Evolutionary conservation across 2,329 filamentous ascomycete genomes (phyloP).

Genomic region (Byssothecium circinans): DNA sequence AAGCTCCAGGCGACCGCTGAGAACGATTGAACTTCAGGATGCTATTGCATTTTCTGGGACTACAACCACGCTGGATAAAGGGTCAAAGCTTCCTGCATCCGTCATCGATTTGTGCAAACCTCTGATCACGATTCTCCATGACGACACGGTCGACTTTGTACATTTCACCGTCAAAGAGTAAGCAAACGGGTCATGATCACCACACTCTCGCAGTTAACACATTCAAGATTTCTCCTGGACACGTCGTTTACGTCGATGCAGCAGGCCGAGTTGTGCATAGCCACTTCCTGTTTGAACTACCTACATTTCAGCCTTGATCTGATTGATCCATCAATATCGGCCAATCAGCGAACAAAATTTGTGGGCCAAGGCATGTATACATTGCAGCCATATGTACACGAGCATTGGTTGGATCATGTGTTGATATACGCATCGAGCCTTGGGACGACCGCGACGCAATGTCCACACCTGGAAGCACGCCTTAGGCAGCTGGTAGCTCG

Average conservation of each 20-base stretch:
- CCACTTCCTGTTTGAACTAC: constrained; percentile 2
- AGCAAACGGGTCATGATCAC: neutral
- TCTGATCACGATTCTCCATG: constrained; percentile 13
- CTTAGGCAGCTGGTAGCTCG: too few relatives aligned
- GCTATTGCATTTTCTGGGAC: neutral
- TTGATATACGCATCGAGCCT: neutral
- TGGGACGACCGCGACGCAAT: too few relatives aligned
- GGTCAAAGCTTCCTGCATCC: constrained; percentile 2
- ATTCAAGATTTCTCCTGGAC: constrained; percentile 1
- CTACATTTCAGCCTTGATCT: constrained; percentile 2
- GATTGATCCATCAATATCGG: neutral
- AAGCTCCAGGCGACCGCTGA: constrained; percentile 8
- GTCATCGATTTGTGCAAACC: constrained; percentile 24
- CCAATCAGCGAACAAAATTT: neutral
- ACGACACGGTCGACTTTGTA: constrained; percentile 8
- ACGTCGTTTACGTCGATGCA: constrained; percentile 1
- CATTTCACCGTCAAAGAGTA: constrained; percentile 18
- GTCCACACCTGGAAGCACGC: too few relatives aligned
- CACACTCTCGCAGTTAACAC: neutral
- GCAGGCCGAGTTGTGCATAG: neutral
- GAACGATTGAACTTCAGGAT: constrained; percentile 4
- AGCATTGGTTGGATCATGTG: constrained; percentile 6
- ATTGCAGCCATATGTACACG: constrained; percentile 1
- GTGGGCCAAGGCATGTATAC: constrained; percentile 2
- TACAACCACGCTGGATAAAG: constrained; percentile 6